Base-by-base conservation (phyloP, 2,329 filamentous ascomycete species). In the Aspergillus candidus region DNA sequence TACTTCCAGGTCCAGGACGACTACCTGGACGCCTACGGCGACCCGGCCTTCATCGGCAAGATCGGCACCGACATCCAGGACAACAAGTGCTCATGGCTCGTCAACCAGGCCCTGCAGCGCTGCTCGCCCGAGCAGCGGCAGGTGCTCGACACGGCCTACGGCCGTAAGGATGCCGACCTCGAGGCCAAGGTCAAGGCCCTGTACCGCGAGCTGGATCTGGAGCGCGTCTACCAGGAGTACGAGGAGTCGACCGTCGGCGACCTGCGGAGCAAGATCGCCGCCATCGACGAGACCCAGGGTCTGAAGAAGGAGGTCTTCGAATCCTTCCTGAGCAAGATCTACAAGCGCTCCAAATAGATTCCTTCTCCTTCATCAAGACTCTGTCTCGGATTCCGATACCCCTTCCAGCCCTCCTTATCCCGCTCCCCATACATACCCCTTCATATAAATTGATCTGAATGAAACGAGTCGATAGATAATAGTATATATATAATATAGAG, bases 1-100 rank as follows among this genome's bases (percentile, higher is more conserved):
- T 98, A 98, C 77, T 98, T 98, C 80, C 93, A 98, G 73, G 81
- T 95, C 53, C 93, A 98, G 72, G 93, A 98, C 69, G 93, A 98
- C 75, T 98, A 93, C 74, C 86, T 98, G 41, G 93, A 98, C 77
- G 94, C 94, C 73, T 98, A 93, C 63, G 93, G 91, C 58, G 83
- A 91, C 58, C 89, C 93, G 32, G 82, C 88, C 61, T 80, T 89
- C 62, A 93, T 98, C 66, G 93, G 93, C 70, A 98, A 98, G 81
- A 95, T 97, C 54, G 93, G 93, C 55, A 98, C 93, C 48, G 93
- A 98, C 63, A 98, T 98, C 69, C 84, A 90, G 77, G 93, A 98
- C 74, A 98, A 98, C 80, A 98, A 98, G 79, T 98, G 93, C 78
- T 94, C 88, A 34, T 98, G 93, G 93, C 75, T 98, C 48, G 80